Evolutionary conservation across 2,329 filamentous ascomycete species (phyloP), one percentile per base, ranked within the genome.

Genomic region (Lasiodiplodia citricola): DNA sequence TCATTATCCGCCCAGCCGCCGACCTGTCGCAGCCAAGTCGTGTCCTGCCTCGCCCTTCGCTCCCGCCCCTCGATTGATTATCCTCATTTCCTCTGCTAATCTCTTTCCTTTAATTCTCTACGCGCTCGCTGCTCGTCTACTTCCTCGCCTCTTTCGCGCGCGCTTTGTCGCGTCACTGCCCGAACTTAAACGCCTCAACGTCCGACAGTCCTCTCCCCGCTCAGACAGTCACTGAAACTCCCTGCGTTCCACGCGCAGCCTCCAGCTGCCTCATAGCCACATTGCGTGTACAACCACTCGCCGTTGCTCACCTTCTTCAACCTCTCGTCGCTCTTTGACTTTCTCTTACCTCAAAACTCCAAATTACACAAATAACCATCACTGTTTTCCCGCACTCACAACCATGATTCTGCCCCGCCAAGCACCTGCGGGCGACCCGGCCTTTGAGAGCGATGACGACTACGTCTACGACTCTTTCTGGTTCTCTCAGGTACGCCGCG

Each of bases 401-500:
- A 56, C 54, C 28, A 67, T 67, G 65, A 54, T 67, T 10, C 44
- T 67, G 37, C 65, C 65, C 35, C 65, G 65, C 41, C 65, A 67
- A 56, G 54, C n/a, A 28, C 23, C 57, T 7, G 25, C 57, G 23
- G 57, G 54, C 28, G 54, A 56, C 54, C 54, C 54, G 16, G 54
- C 54, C 18, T 56, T 56, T 11, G 25, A 31, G 54, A 35, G 25
- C 51, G 63, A 66, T 6, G 41, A 57, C 41, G 65, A 50, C 18
- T 50, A 50, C 28, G 25, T 37, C 28, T 57, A 58, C 35, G 52
- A 57, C 31, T 50, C 41, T 44, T 67, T 67, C 41, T 67, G 65
- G 65, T 67, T 37, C 41, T 58, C 65, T 2, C 28, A 44, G 23
- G 65, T 67, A 67, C 8, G 54, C 28, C 10, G 21, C 63, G 23